These are phyloP conservation scores for Coniochaeta sp. DNA, from an alignment of 2,329 filamentous ascomycete genomes.

Conservation along the genomic window DNA sequence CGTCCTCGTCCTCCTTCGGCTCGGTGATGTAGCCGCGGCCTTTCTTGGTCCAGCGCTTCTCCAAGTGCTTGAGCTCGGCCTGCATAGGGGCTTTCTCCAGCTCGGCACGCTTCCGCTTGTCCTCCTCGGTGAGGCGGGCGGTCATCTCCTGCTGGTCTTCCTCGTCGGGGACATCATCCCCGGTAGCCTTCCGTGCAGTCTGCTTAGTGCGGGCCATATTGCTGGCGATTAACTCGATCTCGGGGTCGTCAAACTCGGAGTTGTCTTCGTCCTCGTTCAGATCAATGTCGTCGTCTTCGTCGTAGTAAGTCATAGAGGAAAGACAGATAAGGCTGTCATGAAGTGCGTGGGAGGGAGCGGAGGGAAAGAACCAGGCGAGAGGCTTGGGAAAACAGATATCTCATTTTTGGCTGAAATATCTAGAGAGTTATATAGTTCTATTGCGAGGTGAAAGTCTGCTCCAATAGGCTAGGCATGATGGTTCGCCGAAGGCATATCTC, in stretches of 20 bases:
- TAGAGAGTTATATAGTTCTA: background rate
- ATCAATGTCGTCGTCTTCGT: background rate
- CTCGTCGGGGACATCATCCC: constrained; percentile 6
- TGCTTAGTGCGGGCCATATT: constrained; percentile 2
- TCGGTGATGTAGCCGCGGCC: constrained; percentile 19
- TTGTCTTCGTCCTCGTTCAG: background rate
- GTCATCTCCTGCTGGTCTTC: constrained; percentile 11
- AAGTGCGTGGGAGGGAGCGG: background rate
- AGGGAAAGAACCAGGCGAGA: background rate
- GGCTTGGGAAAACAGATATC: background rate
- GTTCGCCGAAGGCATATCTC: background rate
- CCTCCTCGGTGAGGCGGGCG: constrained; percentile 10
- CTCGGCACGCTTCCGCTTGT: constrained; percentile 14
- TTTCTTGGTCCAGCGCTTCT: constrained; percentile 21
- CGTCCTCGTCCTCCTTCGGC: constrained; percentile 19
- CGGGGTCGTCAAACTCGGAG: background rate
- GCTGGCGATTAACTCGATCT: background rate
- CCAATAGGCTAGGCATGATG: background rate
- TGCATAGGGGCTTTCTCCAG: constrained; percentile 19
- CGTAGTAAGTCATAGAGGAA: background rate
- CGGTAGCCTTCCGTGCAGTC: background rate
- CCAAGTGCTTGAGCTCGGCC: constrained; percentile 22
- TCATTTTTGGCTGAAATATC: background rate
- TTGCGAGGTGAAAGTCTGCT: background rate
- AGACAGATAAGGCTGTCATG: background rate